A percentile compares a stretch with the other conserved stretches of the same genome.
Evolutionary conservation across 1,284 basidiomycete species (phyloP).

Genomic region (Peniophora sp.): DNA sequence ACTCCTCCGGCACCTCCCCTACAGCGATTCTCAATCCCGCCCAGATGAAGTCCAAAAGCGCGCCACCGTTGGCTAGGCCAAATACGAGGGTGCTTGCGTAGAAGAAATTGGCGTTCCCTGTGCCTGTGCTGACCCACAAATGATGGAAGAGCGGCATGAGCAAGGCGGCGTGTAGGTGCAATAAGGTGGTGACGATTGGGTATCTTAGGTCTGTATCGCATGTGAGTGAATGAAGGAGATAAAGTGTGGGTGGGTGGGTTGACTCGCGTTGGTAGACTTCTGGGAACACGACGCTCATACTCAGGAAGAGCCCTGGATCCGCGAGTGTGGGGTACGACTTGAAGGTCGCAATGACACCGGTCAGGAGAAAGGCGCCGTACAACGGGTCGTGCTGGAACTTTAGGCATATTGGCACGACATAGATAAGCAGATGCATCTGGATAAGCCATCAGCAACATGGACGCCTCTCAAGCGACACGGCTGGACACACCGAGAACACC

Average conservation of each 20-base stretch:
- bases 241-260: not conserved
- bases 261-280: slow-evolving; percentile 76
- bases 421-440: slow-evolving; percentile 81
- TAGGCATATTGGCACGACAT: slow-evolving; percentile 78
- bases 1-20: slow-evolving; percentile 44
- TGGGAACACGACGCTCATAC: slow-evolving; percentile 76
- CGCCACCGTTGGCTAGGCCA: slow-evolving; percentile 81
- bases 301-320: slow-evolving; percentile 82
- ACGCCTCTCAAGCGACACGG: not conserved
- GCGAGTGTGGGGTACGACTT: slow-evolving; percentile 91
- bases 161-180: slow-evolving; percentile 80
- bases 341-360: slow-evolving; percentile 79
- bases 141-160: slow-evolving; percentile 90
- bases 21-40: slow-evolving; percentile 70
- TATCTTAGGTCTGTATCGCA: slow-evolving; percentile 67
- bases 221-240: slow-evolving; percentile 9
- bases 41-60: slow-evolving; percentile 75
- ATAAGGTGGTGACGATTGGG: slow-evolving; percentile 78
- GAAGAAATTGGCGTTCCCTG: slow-evolving; percentile 98
- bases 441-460: not conserved
- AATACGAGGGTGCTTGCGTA: slow-evolving; percentile 95
- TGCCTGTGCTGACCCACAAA: slow-evolving; percentile 87
- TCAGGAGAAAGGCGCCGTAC: slow-evolving; percentile 71
- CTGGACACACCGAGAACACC: slow-evolving; percentile 79
- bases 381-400: slow-evolving; percentile 88